Base-by-base conservation (phyloP, 176 grass and related monocot species). In the Carex parvula region DNA sequence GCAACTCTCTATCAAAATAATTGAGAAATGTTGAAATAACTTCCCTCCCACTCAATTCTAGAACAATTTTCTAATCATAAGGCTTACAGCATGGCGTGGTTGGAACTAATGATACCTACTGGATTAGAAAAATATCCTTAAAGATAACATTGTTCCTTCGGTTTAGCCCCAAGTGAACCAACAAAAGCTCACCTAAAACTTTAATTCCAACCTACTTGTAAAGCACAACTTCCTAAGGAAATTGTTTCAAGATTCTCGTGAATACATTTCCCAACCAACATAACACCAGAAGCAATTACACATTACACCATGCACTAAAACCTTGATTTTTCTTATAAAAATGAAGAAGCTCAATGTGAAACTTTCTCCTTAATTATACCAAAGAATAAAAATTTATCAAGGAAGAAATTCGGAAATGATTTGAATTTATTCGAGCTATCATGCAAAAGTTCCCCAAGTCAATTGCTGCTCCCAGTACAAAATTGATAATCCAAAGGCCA, bases 21-120 rank as follows among this genome's bases (percentile, higher is more conserved):
- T 63, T 42, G 29, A 80, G 39, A 21, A 81, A 41, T 21, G 15
- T 44, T 48, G 20, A 56, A 78, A 55, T 77, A 55, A 33, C 24
- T 30, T 57, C 50, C 46, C 14, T 78, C 46, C 13, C 52, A 78
- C 22, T 54, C 73, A 78, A 78, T 30, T 77, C 46, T 78, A 78
- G 26, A 78, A 78, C 50, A 78, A 32, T 29, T 57, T 78, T 78
- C 52, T 78, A 56, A 54, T 77, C 73, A 1, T 56, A 35, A 78
- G 52, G 24, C 15, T 55, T 75, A 57, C 73, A 78, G 5, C 18
- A 3, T 57, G 53, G 57, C 52, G 14, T 78, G 73, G 21, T 78
- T 78, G 73, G 13, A 78, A 78, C 73, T 78, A 78, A 78, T 56
- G 50, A 77, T 78, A 57, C 7, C 73, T 57, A 78, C 30, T 78